These are phyloP conservation scores for Trichosporon sp. DNA, from an alignment of 1,284 basidiomycete species.

Conservation along the genomic window DNA sequence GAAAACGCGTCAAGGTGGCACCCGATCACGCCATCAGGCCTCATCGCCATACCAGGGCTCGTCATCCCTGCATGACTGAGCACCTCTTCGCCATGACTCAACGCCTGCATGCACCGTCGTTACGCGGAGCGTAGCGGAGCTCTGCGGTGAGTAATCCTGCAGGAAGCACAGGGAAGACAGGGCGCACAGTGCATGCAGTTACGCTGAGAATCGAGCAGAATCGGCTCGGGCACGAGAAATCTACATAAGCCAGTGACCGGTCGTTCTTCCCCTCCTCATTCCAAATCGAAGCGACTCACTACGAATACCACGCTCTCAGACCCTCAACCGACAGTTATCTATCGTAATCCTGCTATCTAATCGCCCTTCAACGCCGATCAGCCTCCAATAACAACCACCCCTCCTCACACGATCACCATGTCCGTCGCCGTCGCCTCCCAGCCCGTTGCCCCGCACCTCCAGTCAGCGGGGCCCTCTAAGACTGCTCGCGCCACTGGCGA, in stretches of 20 bases:
- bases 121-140: neutral
- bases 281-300: neutral
- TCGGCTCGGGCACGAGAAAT: neutral
- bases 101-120: neutral
- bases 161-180: too few species aligned
- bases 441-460: neutral
- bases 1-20: neutral
- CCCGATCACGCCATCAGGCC: slow-evolving; percentile 6
- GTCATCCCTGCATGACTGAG: neutral
- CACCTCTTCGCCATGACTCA: slow-evolving; percentile 1
- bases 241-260: neutral
- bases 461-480: neutral
- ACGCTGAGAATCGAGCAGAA: neutral
- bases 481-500: neutral
- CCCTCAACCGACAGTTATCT: neutral
- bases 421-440: neutral
- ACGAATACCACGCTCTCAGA: neutral
- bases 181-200: neutral
- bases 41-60: neutral
- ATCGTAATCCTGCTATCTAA: neutral
- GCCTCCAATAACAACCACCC: neutral
- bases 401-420: neutral
- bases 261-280: neutral
- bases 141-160: neutral
- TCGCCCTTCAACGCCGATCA: neutral